phyloP scores from a whole-genome alignment of 2,329 filamentous ascomycete species.

The Pseudocercospora cruenta region DNA sequence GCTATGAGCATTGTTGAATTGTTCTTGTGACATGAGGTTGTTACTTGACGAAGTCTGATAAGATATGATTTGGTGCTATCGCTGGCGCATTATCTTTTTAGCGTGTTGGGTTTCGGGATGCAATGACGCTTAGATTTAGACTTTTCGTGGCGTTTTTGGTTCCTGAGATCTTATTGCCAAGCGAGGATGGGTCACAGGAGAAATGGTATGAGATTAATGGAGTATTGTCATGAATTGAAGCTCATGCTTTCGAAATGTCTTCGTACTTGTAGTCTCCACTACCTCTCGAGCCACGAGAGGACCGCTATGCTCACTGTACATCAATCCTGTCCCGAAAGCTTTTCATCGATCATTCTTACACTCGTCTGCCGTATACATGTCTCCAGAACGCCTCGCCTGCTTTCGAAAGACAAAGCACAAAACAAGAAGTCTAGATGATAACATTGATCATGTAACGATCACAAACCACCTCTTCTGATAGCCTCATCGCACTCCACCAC shows the following conservation, averaged over 20 bases:
- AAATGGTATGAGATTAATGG: too few species aligned
- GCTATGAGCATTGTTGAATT: neutral
- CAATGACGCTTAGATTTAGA: neutral
- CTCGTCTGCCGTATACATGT: conserved; percentile 5
- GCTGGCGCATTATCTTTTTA: neutral
- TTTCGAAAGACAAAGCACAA: neutral
- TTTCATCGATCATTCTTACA: neutral
- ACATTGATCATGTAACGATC: neutral
- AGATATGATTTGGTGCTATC: neutral
- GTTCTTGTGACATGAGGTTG: neutral
- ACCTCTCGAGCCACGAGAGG: neutral
- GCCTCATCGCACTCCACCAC: neutral
- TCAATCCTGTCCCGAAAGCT: neutral
- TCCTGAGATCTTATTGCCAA: neutral
- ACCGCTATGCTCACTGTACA: neutral
- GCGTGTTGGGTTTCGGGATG: neutral
- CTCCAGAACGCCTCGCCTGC: conserved; percentile 5
- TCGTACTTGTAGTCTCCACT: neutral
- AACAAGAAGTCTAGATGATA: neutral
- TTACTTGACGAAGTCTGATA: too few species aligned
- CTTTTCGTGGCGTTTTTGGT: neutral
- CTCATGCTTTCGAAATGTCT: neutral
- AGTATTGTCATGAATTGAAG: neutral
- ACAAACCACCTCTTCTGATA: neutral
- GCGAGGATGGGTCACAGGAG: neutral